Evolutionary conservation across 208 protist species (phyloP), one percentile per base, ranked within the genome.

Genomic region (Leishmania turanica): DNA sequence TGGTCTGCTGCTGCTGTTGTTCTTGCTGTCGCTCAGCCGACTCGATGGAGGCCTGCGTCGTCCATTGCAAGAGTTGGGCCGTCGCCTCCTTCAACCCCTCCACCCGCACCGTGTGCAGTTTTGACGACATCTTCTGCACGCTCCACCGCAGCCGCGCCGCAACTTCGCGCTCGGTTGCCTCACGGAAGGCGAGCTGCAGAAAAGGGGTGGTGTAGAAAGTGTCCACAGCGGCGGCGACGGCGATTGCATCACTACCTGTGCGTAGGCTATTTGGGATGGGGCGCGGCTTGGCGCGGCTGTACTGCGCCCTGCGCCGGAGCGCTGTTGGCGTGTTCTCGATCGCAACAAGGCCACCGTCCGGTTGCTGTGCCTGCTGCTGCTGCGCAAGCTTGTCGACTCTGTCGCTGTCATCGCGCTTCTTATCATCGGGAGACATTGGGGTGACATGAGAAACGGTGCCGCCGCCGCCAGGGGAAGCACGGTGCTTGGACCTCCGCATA

Each of bases 31-130:
- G 84, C 53, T 82, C 78, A 24, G 86, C 87, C 8, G 87, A 80
- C 84, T 96, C 93, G 54, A 90, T 83, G 42, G 90, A 83, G 21
- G 90, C 90, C 75, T 90, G 84, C 47, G 86, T 89, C 1, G 89
- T 85, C 51, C 93, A 79, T 74, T 90, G 81, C 71, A 82, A 65
- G 37, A 96, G 84, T 49, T 83, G 77, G 75, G 85, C 71, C 74
- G 91, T 84, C 15, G 90, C 85, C 78, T 94, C 89, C 42, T 89
- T 83, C 72, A 96, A 78, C 6, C 91, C 93, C 54, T 96, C 91
- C 19, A 89, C 77, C 1, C 93, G 91, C 15, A 91, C 83, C 34
- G 84, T 68, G 73, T 85, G 81, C 68, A 94, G 92, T 13, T 87
- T 88, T 13, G 91, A 95, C 40, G 85, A 84, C 54, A 95, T 89